These are phyloP conservation scores for Amoebophrya sp. DNA, from an alignment of 169 alveolate species.

Conservation along the genomic window DNA sequence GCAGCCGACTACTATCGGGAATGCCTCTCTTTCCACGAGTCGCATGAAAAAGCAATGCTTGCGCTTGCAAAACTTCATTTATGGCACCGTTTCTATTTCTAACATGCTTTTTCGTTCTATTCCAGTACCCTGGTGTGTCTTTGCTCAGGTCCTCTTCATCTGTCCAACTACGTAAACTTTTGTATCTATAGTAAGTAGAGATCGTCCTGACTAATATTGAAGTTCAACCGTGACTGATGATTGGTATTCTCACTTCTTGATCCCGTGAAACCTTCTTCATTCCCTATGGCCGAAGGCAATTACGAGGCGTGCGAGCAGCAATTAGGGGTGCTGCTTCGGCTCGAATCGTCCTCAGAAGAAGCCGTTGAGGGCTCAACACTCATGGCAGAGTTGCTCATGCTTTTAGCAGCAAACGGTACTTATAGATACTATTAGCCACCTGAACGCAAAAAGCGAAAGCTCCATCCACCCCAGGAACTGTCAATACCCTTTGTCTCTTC, in stretches of 20 bases:
- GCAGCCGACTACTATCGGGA: background rate
- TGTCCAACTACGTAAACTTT: too few relatives aligned
- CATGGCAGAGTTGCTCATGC: background rate
- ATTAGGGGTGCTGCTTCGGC: background rate
- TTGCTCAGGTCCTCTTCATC: too few relatives aligned
- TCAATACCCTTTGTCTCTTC: too few relatives aligned
- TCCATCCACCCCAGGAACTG: too few relatives aligned
- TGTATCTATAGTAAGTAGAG: too few relatives aligned
- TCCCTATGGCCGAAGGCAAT: background rate
- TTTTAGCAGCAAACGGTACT: background rate
- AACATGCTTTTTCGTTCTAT: background rate
- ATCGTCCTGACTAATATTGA: too few relatives aligned
- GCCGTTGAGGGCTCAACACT: background rate
- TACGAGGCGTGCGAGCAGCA: background rate
- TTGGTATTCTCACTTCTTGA: too few relatives aligned
- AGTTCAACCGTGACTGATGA: too few relatives aligned
- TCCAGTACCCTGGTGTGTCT: background rate
- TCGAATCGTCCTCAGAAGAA: background rate
- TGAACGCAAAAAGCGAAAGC: too few relatives aligned
- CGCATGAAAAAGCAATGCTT: background rate
- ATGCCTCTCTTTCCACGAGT: background rate
- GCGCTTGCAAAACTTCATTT: background rate
- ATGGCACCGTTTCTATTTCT: background rate
- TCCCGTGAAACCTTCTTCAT: too few relatives aligned
- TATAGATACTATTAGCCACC: too few relatives aligned